phyloP scores from a whole-genome alignment of 2,329 filamentous ascomycete species.

The Sporothrix phasma region DNA sequence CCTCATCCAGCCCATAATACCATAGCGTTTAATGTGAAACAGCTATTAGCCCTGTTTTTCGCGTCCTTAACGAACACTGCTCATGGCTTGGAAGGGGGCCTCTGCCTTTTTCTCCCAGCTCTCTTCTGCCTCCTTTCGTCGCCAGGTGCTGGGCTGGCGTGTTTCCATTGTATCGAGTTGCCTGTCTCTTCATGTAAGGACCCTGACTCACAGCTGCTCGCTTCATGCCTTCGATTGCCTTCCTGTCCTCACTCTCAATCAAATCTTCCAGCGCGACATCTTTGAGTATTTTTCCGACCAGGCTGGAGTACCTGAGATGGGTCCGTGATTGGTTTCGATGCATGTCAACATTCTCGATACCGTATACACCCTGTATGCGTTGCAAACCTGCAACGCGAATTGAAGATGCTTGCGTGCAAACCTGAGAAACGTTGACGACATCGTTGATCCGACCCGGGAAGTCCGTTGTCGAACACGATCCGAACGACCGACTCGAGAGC shows the following conservation, averaged over 20 bases:
- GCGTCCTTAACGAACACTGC: not conserved
- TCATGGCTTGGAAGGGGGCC: conserved; percentile 8
- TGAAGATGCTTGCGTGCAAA: conserved; percentile 90
- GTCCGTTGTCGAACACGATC: conserved; percentile 68
- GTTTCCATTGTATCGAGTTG: conserved; percentile 15
- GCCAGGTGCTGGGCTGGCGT: not conserved
- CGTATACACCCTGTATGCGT: conserved; percentile 54
- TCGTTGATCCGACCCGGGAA: too few relatives aligned
- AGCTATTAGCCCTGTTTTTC: not conserved
- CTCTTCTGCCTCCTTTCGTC: conserved; percentile 1
- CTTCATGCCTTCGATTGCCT: conserved; percentile 25
- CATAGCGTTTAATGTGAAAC: too few relatives aligned
- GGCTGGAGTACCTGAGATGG: conserved; percentile 61
- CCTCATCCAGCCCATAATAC: too few relatives aligned
- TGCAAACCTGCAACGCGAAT: conserved; percentile 75
- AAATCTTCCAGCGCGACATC: conserved; percentile 61
- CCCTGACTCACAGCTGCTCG: not conserved
- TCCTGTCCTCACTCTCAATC: conserved; percentile 30
- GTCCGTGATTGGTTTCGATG: conserved; percentile 54
- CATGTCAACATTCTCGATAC: conserved; percentile 59
- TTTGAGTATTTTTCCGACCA: conserved; percentile 56
- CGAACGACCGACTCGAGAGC: too few relatives aligned
- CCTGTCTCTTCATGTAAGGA: conserved; percentile 10
- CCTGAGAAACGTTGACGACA: conserved; percentile 82
- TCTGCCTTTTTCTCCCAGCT: conserved; percentile 8